These are phyloP conservation scores for Asterophora lycoperdoides DNA, from an alignment of 768 basidiomycete genomes.

Conservation along the genomic window DNA sequence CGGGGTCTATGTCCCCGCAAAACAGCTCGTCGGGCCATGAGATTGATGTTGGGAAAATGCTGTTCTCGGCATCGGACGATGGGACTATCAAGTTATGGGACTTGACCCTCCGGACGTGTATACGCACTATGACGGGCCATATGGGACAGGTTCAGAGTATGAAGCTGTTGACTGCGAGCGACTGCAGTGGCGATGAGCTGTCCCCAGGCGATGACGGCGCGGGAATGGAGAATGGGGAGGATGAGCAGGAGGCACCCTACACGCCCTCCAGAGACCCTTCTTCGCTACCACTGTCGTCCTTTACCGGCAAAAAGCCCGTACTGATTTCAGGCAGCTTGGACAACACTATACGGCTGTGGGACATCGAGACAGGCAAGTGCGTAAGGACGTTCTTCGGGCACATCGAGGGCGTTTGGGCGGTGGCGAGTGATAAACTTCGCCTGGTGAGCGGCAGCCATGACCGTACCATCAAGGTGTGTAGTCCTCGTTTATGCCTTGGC, in stretches of 20 bases:
- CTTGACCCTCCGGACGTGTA: conserved; percentile 70
- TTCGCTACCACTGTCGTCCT: neutral
- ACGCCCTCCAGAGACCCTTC: neutral
- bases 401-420: conserved; percentile 97
- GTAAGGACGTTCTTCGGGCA: conserved; percentile 90
- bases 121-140: conserved; percentile 84
- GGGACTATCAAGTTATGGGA: conserved; percentile 95
- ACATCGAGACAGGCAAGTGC: conserved; percentile 79
- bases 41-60: conserved; percentile 85
- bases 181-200: conserved; percentile 35
- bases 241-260: neutral
- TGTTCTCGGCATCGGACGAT: conserved; percentile 97
- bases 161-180: conserved; percentile 67
- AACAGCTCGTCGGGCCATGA: conserved; percentile 34
- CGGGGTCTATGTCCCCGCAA: conserved; percentile 21
- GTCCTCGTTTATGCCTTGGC: neutral
- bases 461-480: conserved; percentile 88
- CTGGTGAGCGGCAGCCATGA: conserved; percentile 94
- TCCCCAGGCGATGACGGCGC: neutral
- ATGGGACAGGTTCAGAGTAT: conserved; percentile 94
- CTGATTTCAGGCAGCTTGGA: conserved; percentile 89
- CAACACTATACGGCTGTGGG: conserved; percentile 96
- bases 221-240: neutral
- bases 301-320: conserved; percentile 53
- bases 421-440: conserved; percentile 87